A percentile compares a stretch with the other conserved stretches of the same genome.
Conservation (phyloP, 345 rosid genomes). For the Mercurialis annua region DNA sequence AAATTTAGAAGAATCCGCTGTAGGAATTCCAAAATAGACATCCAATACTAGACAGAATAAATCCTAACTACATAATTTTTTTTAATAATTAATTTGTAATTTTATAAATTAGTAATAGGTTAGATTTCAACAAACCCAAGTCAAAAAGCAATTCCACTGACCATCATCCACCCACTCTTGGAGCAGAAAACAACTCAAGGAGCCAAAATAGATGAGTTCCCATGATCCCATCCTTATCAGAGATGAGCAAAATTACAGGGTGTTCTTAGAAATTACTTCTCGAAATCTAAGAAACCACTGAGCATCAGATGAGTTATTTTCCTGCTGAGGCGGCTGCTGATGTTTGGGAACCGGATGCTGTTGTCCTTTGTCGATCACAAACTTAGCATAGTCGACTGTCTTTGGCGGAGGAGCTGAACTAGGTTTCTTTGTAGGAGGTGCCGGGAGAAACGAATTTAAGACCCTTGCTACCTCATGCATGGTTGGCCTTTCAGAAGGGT, state of each 20-base stretch:
- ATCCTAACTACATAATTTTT: background rate
- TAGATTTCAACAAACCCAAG: background rate
- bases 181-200: conserved; percentile 1
- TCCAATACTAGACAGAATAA: background rate
- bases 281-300: conserved; percentile 69
- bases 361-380: conserved; percentile 41
- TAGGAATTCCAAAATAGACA: background rate
- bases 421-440: conserved; percentile 48
- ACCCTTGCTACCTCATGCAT: conserved; percentile 88
- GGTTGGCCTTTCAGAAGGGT: conserved; percentile 75
- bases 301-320: conserved; percentile 50
- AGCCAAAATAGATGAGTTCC: conserved; percentile 14
- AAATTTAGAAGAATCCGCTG: background rate
- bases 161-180: background rate
- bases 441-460: conserved; percentile 60
- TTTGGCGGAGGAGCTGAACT: conserved; percentile 27
- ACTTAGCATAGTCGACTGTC: conserved; percentile 44
- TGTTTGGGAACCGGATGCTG: conserved; percentile 25
- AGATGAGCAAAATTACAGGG: conserved; percentile 26
- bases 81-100: no score
- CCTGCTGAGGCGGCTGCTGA: conserved; percentile 24
- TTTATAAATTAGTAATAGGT: background rate
- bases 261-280: conserved; percentile 67
- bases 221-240: background rate
- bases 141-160: background rate